Evolutionary conservation across 164 flowering plant species (phyloP).

Genomic region (Vitis amurensis): DNA sequence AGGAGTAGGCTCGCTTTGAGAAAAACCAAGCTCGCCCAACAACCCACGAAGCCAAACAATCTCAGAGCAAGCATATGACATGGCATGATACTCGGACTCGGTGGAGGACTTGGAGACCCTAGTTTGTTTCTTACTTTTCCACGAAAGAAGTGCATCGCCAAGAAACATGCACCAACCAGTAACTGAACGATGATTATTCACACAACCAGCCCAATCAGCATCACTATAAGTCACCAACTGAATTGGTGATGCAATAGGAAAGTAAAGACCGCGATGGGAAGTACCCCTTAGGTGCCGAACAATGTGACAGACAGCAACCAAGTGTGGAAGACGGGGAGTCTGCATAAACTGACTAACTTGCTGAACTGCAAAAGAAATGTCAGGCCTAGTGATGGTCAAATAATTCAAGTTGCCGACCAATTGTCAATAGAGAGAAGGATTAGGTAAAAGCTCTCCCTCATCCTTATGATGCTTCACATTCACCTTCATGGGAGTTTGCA

Average conservation of each 20-base stretch:
- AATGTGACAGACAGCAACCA: constrained; percentile 2
- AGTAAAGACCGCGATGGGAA: constrained; percentile 1
- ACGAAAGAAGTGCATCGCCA: neutral
- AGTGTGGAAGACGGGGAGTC: neutral
- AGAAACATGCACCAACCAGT: constrained; percentile 8
- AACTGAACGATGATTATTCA: constrained; percentile 1
- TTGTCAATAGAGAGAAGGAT: neutral
- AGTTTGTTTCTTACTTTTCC: constrained; percentile 1
- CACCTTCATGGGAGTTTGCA: neutral
- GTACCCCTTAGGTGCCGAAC: constrained; percentile 7
- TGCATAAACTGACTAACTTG: constrained; percentile 13
- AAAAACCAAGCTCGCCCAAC: no score
- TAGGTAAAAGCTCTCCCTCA: neutral
- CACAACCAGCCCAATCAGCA: constrained; percentile 5
- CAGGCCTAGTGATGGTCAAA: constrained; percentile 8
- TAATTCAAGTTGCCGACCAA: constrained; percentile 4
- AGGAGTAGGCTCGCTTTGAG: neutral
- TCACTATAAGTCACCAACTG: neutral
- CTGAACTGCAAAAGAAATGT: constrained; percentile 10
- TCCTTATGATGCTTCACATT: neutral
- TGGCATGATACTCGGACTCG: neutral
- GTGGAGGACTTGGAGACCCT: neutral
- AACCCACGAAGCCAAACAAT: neutral
- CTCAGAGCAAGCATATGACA: neutral
- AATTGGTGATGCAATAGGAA: neutral